These are phyloP conservation scores for Coprinopsis marcescibilis DNA, from an alignment of 768 basidiomycete species.

Conservation along the genomic window DNA sequence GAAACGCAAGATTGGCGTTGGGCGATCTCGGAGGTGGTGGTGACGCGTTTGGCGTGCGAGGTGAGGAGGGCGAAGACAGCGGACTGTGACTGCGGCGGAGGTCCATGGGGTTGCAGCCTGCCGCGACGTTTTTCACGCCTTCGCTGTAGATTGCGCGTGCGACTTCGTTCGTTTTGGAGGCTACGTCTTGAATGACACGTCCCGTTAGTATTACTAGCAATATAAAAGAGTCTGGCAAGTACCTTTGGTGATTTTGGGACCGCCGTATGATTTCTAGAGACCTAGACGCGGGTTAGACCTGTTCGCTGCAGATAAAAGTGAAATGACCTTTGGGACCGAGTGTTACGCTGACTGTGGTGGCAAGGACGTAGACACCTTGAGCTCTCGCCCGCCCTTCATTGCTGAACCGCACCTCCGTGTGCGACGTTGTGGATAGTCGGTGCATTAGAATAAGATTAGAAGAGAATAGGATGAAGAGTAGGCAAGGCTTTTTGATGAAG, in stretches of 20 bases:
- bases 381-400: constrained; percentile 93
- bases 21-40: constrained; percentile 84
- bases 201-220: constrained; percentile 7
- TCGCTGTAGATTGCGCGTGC: constrained; percentile 97
- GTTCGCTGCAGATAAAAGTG: background rate
- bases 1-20: constrained; percentile 10
- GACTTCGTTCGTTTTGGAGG: constrained; percentile 95
- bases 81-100: constrained; percentile 95
- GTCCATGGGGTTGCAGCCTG: constrained; percentile 99
- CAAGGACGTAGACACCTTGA: constrained; percentile 93
- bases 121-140: constrained; percentile 98
- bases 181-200: constrained; percentile 87
- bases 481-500: too few species aligned
- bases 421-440: constrained; percentile 63
- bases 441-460: too few species aligned
- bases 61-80: constrained; percentile 89
- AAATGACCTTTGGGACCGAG: constrained; percentile 77
- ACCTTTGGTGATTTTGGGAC: constrained; percentile 97
- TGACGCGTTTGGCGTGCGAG: constrained; percentile 86
- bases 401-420: constrained; percentile 97
- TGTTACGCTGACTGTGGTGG: constrained; percentile 94
- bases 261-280: constrained; percentile 85
- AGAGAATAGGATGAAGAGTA: too few species aligned
- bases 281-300: constrained; percentile 42
- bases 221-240: constrained; percentile 18